Percentiles rank a stretch among this genome's conserved stretches.
Evolutionary conservation across 2,329 filamentous ascomycete genomes (phyloP).

Genomic region (Sporothrix brunneoviolacea): DNA sequence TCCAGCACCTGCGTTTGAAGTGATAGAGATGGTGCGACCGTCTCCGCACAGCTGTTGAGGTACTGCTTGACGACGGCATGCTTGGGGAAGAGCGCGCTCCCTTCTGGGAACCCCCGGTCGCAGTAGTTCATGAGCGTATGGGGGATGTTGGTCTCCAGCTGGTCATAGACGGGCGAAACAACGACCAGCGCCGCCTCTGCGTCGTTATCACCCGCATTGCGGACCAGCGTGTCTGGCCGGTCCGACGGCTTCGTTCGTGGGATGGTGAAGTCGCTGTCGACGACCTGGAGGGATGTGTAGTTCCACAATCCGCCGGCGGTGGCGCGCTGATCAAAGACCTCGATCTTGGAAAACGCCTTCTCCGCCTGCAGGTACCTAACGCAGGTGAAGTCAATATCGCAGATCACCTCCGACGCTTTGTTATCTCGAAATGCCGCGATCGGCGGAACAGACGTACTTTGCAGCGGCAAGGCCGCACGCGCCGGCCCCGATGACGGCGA

Average conservation of each 20-base stretch:
- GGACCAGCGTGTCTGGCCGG: conserved; percentile 37
- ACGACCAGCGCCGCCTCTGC: conserved; percentile 38
- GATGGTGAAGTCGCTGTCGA: conserved; percentile 19
- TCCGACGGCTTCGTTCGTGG: conserved; percentile 25
- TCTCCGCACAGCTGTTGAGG: conserved; percentile 15
- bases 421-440: no score
- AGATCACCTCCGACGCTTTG: no score
- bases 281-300: conserved; percentile 37
- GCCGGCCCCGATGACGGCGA: conserved; percentile 61
- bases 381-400: no score
- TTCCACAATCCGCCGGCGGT: conserved; percentile 68
- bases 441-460: no score
- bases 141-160: conserved; percentile 70
- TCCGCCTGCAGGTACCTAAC: conserved; percentile 66
- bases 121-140: conserved; percentile 64
- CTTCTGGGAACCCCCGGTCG: conserved; percentile 51
- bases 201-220: conserved; percentile 3
- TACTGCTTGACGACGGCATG: conserved; percentile 60
- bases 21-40: not conserved
- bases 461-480: conserved; percentile 55
- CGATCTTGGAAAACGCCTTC: conserved; percentile 54
- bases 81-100: conserved; percentile 59
- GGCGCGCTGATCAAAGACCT: conserved; percentile 63
- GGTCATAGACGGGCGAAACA: conserved; percentile 64
- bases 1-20: not conserved